Evolutionary conservation across 331 rosid species (phyloP), one percentile per base, ranked within the genome.

Genomic region (Prunus yedoensis): DNA sequence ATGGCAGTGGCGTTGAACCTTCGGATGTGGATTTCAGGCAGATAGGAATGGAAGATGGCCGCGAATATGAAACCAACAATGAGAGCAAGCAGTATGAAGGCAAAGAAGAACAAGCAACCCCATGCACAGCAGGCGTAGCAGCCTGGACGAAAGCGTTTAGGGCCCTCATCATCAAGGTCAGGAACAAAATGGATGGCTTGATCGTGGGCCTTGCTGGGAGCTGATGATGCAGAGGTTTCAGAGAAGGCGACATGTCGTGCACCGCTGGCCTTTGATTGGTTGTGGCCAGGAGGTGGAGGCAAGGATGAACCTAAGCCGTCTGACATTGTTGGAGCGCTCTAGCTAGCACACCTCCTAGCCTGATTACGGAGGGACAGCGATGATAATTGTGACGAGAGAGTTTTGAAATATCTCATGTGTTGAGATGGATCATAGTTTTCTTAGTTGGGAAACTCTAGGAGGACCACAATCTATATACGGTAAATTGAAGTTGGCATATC

Each of bases 291-390:
- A 57, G 76, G 76, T 60, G 76, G 54, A 4, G 77, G 77, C 43
- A 72, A 71, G 38, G 65, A 70, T 70, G 30, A 56, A 14, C 67
- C 43, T 38, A 38, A 38, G 43, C 43, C 15, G 25, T 59, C 27
- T 28, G 46, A 5, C 68, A 59, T 71, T 41, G 53, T 57, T 56
- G 28, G 66, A 38, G 38, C 59, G 54, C 58, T 68, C 68, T 25
- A 20, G 68, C 77, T 63, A 73, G 52, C 51, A 73, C 77, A 73
- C 77, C 68, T 43, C 77, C 77, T 73, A 6, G 77, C 77, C 77
- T 25, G 70, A 63, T 59, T 51, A 46, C 68, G 67, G 76, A 52
- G 41, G 45, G 68, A 46, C 25, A 58, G 25, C 78, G 21, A 35
- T 49, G 8, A 62, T 13, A 5, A 61, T 18, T 62, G 58, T 50